Evolutionary conservation across 345 rosid genomes (phyloP), one percentile per base, ranked within the genome.

Genomic region (Arabis hirsuta): DNA sequence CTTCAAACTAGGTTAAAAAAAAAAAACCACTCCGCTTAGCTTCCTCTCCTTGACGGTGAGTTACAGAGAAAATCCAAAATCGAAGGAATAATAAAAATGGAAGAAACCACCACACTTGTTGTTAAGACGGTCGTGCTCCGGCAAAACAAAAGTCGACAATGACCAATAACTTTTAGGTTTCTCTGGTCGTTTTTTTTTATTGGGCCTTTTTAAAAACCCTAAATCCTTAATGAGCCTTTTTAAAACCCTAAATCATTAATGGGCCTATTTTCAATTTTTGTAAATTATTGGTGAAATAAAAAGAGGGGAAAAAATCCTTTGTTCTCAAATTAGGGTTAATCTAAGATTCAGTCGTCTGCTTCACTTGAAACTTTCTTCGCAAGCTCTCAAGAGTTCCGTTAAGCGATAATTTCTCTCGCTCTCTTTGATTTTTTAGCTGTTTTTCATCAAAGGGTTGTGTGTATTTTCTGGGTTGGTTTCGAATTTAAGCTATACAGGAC

Each of bases 251-350:
- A 46, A 32, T 0, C 32, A 1, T 51, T 29, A 41, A 31, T 58
- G 72, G 78, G 78, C 61, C 38, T 64, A 36, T 36, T 8, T 36
- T 36, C 41, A 36, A 8, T 7, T 4, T 5, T 6, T 32, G 7
- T 29, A 29, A 29, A 29, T 29, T 29, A 29, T 6, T 32, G 36
- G 34, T 8, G 61, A 32, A 54, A 45, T 7, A n/a, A n/a, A n/a
- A n/a, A n/a, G n/a, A 22, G 1, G 2, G 1, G 16, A 31, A 27
- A 31, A 42, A 7, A 13, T 7, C 19, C 52, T 7, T 14, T 8
- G 10, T 13, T 36, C 7, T 71, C 32, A 24, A 62, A 65, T 50
- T 73, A 73, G 78, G 78, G 78, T 73, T 73, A 57, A 73, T 73
- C 67, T 13, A 19, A 3, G 9, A 9, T 9, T 54, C 55, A 53